These are phyloP conservation scores for Polytrichum commune DNA, from an alignment of 225 moss, liverwort and hornwort genomes.

Conservation along the genomic window DNA sequence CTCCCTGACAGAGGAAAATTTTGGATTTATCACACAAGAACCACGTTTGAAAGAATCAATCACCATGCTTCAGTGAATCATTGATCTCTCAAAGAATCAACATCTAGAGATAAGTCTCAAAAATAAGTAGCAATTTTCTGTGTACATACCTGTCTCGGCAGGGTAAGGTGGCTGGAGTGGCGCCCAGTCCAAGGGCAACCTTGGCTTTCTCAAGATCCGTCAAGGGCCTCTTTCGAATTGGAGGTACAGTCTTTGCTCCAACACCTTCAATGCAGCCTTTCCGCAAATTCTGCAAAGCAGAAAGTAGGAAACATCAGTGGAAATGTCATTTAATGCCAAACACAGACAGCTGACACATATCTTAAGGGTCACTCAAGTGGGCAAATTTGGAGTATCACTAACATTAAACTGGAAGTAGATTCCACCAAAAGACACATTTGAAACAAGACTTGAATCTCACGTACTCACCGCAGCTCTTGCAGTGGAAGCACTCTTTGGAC, in stretches of 20 bases:
- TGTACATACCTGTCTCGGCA: constrained; percentile 75
- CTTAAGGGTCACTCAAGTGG: too few species aligned
- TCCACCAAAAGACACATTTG: too few species aligned
- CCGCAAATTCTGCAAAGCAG: constrained; percentile 61
- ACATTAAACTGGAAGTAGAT: too few species aligned
- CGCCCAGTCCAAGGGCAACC: constrained; percentile 75
- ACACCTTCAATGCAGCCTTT: constrained; percentile 76
- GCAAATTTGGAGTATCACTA: too few species aligned
- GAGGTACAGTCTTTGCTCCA: constrained; percentile 62
- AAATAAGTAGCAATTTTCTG: not conserved
- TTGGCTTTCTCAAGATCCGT: constrained; percentile 81
- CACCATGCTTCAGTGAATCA: too few species aligned
- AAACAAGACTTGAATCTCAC: too few species aligned
- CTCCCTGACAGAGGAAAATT: constrained; percentile 45
- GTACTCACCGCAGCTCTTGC: constrained; percentile 66
- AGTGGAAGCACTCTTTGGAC: constrained; percentile 20
- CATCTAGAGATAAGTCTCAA: too few species aligned
- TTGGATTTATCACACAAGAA: too few species aligned
- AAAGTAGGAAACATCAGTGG: not conserved
- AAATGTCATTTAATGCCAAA: too few species aligned
- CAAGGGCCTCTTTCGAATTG: constrained; percentile 45
- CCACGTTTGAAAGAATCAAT: too few species aligned
- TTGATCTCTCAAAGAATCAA: too few species aligned
- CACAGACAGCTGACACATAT: too few species aligned
- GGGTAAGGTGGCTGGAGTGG: constrained; percentile 77